phyloP scores from a whole-genome alignment of 371 early-diverging fungal species.

The Mortierella sp. region DNA sequence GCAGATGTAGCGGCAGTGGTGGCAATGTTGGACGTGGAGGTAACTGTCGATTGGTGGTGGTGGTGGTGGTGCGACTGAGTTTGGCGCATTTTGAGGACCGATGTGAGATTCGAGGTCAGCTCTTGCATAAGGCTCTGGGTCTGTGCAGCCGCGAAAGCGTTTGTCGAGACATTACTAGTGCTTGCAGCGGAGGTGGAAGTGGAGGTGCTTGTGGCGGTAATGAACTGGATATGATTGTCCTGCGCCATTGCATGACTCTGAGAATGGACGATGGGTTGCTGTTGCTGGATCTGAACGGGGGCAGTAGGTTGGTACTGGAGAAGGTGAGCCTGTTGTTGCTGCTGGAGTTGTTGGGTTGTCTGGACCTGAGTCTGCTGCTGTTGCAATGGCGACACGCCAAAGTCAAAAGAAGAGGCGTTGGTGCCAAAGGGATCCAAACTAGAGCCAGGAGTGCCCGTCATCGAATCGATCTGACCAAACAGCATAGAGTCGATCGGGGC shows the following conservation, averaged over 20 bases:
- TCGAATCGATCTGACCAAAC: constrained; percentile 21
- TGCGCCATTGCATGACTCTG: not conserved
- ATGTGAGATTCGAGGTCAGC: constrained; percentile 15
- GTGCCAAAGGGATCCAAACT: not conserved
- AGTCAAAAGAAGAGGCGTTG: not conserved
- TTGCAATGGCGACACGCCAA: not conserved
- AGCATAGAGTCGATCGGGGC: constrained; percentile 46
- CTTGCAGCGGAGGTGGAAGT: not conserved
- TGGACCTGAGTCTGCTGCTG: not conserved
- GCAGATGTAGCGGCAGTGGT: not conserved
- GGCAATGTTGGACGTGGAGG: not conserved
- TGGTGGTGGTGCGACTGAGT: not conserved
- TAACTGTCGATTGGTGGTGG: not conserved
- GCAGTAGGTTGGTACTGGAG: not conserved
- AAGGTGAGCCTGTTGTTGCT: constrained; percentile 1
- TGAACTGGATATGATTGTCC: not conserved
- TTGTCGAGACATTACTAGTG: not conserved
- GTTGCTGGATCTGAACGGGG: not conserved
- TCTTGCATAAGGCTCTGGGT: constrained; percentile 18
- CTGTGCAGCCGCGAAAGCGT: not conserved
- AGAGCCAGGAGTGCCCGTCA: not conserved
- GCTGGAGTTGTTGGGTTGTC: not conserved
- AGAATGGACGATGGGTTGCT: not conserved
- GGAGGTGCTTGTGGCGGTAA: not conserved
- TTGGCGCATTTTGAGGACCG: constrained; percentile 8